Conservation (phyloP, 1,284 basidiomycete species). For the Hymenochaete sp. region DNA sequence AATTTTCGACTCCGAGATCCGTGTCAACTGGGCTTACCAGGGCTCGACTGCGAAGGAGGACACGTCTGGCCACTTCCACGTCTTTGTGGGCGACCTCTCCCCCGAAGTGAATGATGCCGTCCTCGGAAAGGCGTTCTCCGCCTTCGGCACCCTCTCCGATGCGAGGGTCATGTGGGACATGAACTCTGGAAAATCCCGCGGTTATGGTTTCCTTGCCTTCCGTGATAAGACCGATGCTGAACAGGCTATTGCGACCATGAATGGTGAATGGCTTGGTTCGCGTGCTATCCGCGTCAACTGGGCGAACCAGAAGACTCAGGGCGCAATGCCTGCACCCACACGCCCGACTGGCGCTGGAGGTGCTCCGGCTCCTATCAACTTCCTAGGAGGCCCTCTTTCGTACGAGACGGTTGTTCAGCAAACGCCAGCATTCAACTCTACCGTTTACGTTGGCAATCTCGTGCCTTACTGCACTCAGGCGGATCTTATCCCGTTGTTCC, state of each 20-base stretch:
- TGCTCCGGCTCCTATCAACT: constrained; percentile 77
- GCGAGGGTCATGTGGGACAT: constrained; percentile 99
- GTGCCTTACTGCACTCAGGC: constrained; percentile 93
- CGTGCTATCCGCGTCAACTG: constrained; percentile 98
- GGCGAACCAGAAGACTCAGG: constrained; percentile 98
- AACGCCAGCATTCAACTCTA: constrained; percentile 87
- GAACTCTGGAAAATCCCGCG: constrained; percentile 96
- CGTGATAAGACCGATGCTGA: constrained; percentile 96
- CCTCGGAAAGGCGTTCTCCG: constrained; percentile 89
- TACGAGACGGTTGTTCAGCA: constrained; percentile 86
- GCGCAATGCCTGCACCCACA: constrained; percentile 29
- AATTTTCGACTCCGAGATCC: constrained; percentile 96
- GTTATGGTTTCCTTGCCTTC: constrained; percentile 91
- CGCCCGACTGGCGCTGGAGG: constrained; percentile 40
- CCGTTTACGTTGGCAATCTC: constrained; percentile 97
- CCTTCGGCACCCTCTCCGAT: constrained; percentile 91
- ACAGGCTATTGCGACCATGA: constrained; percentile 97
- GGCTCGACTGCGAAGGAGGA: constrained; percentile 95
- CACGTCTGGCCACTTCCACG: constrained; percentile 91
- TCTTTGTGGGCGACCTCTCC: constrained; percentile 96
- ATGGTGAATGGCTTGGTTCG: constrained; percentile 97
- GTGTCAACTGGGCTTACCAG: constrained; percentile 98
- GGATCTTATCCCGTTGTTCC: constrained; percentile 93
- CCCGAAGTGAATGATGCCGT: constrained; percentile 99
- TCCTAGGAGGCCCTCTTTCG: constrained; percentile 76